Conservation (phyloP, 257 asterid genomes). For the Perilla frutescens region DNA sequence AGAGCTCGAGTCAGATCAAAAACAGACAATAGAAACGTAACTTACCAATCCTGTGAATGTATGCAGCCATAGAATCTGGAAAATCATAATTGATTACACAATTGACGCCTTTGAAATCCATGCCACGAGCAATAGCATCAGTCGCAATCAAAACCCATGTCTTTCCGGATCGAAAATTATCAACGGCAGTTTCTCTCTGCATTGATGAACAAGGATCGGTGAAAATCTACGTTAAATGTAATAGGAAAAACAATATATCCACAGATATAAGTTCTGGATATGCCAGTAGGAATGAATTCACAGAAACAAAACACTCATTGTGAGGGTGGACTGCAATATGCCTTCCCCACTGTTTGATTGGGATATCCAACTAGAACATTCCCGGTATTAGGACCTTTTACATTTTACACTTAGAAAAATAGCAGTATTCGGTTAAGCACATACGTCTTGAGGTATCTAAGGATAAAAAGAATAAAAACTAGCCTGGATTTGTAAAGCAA, state of each 20-base stretch:
- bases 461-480: not conserved
- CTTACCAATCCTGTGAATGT: slow-evolving; percentile 88
- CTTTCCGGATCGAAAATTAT: slow-evolving; percentile 84
- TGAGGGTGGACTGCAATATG: not conserved
- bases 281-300: not conserved
- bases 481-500: slow-evolving; percentile 3
- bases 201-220: slow-evolving; percentile 14
- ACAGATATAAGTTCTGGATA: not conserved
- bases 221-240: not conserved
- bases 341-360: not conserved
- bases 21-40: not conserved
- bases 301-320: not conserved
- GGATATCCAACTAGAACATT: not conserved
- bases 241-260: not conserved
- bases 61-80: slow-evolving; percentile 86
- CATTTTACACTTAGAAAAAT: not conserved
- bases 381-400: not conserved
- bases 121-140: slow-evolving; percentile 92
- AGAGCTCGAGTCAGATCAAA: slow-evolving; percentile 17
- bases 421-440: not conserved
- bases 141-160: slow-evolving; percentile 96
- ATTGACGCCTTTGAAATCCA: slow-evolving; percentile 93
- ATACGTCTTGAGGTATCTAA: not conserved
- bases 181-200: slow-evolving; percentile 81
- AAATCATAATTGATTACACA: slow-evolving; percentile 93